A percentile compares a stretch with the other conserved stretches of the same genome.
Conservation (phyloP, 1,284 basidiomycete genomes). For the Coniferiporia sulphurascens region DNA sequence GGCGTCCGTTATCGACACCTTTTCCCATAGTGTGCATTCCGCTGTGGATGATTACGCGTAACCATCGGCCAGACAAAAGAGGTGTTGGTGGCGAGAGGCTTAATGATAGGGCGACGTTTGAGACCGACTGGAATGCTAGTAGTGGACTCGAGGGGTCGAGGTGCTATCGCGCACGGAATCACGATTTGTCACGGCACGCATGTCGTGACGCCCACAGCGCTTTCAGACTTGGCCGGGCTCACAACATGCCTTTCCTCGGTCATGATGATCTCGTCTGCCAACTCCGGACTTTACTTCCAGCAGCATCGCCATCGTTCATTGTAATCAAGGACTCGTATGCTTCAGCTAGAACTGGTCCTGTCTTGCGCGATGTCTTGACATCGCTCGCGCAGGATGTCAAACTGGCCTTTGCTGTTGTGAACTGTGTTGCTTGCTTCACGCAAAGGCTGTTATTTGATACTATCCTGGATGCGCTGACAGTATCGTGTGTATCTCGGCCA, state of each 20-base stretch:
- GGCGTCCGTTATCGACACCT: neutral
- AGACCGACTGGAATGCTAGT: too few relatives aligned
- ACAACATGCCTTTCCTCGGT: neutral
- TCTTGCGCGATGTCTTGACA: neutral
- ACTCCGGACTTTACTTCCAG: neutral
- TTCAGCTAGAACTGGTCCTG: neutral
- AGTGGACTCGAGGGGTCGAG: too few relatives aligned
- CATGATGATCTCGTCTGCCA: neutral
- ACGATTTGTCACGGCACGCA: neutral
- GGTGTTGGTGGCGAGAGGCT: too few relatives aligned
- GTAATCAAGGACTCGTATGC: neutral
- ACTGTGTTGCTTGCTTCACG: conserved; percentile 64
- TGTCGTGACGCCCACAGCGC: neutral
- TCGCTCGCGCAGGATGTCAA: neutral
- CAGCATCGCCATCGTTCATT: conserved; percentile 8
- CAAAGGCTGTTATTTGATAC: conserved; percentile 65
- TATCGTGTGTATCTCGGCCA: conserved; percentile 44
- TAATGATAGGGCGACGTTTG: too few relatives aligned
- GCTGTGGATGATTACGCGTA: too few relatives aligned
- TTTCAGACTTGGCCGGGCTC: neutral
- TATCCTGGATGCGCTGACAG: conserved; percentile 53
- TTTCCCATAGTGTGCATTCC: too few relatives aligned
- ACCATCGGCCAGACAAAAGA: too few relatives aligned
- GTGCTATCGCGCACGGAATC: neutral
- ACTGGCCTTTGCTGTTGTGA: conserved; percentile 42